Evolutionary conservation across 2,329 filamentous ascomycete genomes (phyloP), one percentile per base, ranked within the genome.

Genomic region (Tolypocladium sp.): DNA sequence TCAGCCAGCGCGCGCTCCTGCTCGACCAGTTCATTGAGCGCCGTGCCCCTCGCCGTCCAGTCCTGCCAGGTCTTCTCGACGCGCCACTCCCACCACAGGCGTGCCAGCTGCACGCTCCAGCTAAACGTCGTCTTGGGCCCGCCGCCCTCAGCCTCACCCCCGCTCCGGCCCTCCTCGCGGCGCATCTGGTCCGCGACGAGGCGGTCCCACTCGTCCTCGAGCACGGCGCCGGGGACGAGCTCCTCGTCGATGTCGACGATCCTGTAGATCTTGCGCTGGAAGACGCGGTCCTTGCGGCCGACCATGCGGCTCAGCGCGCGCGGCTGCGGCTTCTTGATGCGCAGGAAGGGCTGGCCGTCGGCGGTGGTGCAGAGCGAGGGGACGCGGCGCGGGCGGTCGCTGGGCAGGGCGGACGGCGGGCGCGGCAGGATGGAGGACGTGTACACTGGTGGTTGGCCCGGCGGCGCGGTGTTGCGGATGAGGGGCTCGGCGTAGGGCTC

Each of bases 261-360:
- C 20, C 66, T 66, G 54, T 73, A 60, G 15, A 80, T 69, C 20
- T 77, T 72, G 52, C 69, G 68, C 51, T 77, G 71, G n/a, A 79
- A 79, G 44, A 73, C 68, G 4, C 68, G 61, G 22, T 80, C 70
- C 65, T 82, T 83, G 56, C 82, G 74, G 12, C 77, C 74, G 2
- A 92, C 66, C 20, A 87, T 77, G 10, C 80, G 74, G n/a, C 78
- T 81, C 25, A 92, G 71, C n/a, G 73, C 71, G 0, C 69, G 68
- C 2, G 86, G 81, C 69, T 92, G 87, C 5, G 86, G 85, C 69
- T 88, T 89, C 62, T 76, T 79, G 52, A 87, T 72, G 41, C 89
- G 83, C 35, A 93, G 70, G 66, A 92, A 88, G 0, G 88, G 83
- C 30, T 86, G 71, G 33, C 78, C 79, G 46, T 78, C 76, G 2